Conservation (phyloP, 2,329 filamentous ascomycete genomes). For the Aspergillus cejpii region DNA sequence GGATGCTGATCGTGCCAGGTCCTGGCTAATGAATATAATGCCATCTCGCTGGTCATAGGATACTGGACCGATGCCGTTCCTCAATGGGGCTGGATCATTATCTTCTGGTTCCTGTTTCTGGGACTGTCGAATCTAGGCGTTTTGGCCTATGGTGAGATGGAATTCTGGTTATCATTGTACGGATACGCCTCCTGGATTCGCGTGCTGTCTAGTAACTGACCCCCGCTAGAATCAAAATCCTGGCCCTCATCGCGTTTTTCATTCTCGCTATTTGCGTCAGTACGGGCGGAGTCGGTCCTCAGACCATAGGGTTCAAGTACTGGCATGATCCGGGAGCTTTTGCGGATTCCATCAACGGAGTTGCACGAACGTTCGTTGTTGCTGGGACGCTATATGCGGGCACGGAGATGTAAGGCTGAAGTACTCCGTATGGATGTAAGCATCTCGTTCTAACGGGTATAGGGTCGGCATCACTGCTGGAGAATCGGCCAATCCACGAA, state of each 20-base stretch:
- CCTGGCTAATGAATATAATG: conserved; percentile 43
- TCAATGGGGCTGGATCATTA: conserved; percentile 43
- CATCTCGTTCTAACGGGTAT: conserved; percentile 2
- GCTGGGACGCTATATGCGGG: conserved; percentile 32
- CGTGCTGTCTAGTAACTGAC: conserved; percentile 1
- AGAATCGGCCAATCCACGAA: conserved; percentile 39
- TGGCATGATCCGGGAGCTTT: conserved; percentile 33
- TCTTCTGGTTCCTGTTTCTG: conserved; percentile 44
- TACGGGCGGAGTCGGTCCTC: conserved; percentile 27
- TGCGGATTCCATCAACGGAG: conserved; percentile 33
- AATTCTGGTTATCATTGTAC: conserved; percentile 42
- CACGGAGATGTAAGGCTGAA: conserved; percentile 26
- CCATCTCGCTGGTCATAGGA: conserved; percentile 41
- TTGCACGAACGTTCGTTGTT: conserved; percentile 33
- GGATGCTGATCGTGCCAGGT: conserved; percentile 12
- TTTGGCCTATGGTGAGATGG: conserved; percentile 50
- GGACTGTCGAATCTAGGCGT: conserved; percentile 38
- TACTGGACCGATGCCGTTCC: conserved; percentile 43
- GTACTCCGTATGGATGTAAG: background rate
- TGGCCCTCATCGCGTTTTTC: conserved; percentile 29
- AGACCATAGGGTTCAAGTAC: conserved; percentile 33
- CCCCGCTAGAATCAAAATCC: conserved; percentile 25
- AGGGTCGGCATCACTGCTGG: conserved; percentile 35
- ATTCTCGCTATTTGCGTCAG: conserved; percentile 32
- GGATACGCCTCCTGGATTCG: conserved; percentile 1